Evolutionary conservation across 2,329 filamentous ascomycete genomes (phyloP).

Genomic region (Stachybotrys elegans): DNA sequence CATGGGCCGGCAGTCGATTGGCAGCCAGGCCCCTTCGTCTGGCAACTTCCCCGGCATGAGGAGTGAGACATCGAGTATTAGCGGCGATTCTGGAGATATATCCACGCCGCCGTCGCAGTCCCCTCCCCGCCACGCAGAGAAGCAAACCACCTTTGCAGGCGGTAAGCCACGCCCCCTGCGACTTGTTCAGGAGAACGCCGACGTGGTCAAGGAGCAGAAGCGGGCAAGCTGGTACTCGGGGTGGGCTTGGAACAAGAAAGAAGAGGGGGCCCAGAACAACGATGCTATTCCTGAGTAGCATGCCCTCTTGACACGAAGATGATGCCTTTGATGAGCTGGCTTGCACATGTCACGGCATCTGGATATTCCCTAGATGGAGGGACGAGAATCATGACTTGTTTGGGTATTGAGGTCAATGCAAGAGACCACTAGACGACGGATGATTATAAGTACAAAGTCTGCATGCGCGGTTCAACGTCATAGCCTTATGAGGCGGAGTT

Average conservation of each 20-base stretch:
- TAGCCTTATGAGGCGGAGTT: too few relatives aligned
- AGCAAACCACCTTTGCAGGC: slow-evolving; percentile 53
- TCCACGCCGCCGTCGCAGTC: slow-evolving; percentile 46
- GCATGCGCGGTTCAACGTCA: too few relatives aligned
- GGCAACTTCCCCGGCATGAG: slow-evolving; percentile 71
- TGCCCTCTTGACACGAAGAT: too few relatives aligned
- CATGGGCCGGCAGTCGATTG: slow-evolving; percentile 45
- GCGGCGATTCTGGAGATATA: slow-evolving; percentile 58
- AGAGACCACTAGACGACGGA: too few relatives aligned
- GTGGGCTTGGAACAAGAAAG: slow-evolving; percentile 47
- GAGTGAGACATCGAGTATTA: slow-evolving; percentile 60
- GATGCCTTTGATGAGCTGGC: too few relatives aligned
- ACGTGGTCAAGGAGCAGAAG: slow-evolving; percentile 49
- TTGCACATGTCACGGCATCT: too few relatives aligned
- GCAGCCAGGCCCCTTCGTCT: slow-evolving; percentile 38
- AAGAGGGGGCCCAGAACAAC: slow-evolving; percentile 37
- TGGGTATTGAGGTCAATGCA: too few relatives aligned
- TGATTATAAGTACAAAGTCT: too few relatives aligned
- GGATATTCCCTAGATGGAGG: too few relatives aligned
- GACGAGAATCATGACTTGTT: too few relatives aligned
- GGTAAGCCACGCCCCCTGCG: slow-evolving; percentile 79
- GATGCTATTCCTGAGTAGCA: slow-evolving; percentile 29
- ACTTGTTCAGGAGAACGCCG: slow-evolving; percentile 74
- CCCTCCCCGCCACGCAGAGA: slow-evolving; percentile 48
- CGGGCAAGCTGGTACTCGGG: slow-evolving; percentile 59